Conservation (phyloP, 2,329 filamentous ascomycete genomes). For the Fonsecaea monophora region DNA sequence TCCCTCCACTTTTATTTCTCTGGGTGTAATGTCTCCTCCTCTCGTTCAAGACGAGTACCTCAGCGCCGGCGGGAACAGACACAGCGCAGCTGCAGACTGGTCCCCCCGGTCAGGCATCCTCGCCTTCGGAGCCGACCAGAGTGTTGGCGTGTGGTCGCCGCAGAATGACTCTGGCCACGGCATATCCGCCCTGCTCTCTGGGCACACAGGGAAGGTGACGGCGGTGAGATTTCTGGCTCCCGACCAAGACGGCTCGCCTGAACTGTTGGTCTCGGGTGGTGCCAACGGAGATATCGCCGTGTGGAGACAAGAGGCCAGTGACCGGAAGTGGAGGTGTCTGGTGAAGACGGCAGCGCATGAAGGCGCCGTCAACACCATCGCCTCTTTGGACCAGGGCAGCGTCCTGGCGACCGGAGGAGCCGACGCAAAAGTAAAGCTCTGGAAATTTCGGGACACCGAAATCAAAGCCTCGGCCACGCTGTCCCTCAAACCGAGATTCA, state of each 20-base stretch:
- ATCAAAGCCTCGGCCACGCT: conserved; percentile 72
- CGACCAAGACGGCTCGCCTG: conserved; percentile 50
- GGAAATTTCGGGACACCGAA: conserved; percentile 63
- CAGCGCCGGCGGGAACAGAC: conserved; percentile 85
- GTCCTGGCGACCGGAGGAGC: conserved; percentile 67
- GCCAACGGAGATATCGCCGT: conserved; percentile 79
- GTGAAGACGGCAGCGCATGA: conserved; percentile 69
- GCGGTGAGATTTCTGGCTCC: conserved; percentile 73
- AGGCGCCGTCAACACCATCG: conserved; percentile 73
- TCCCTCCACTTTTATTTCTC: not conserved
- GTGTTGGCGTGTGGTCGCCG: conserved; percentile 84
- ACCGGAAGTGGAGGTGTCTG: conserved; percentile 49
- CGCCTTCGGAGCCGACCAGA: conserved; percentile 87
- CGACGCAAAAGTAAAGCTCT: conserved; percentile 69
- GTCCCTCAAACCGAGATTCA: conserved; percentile 75
- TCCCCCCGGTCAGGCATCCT: conserved; percentile 70
- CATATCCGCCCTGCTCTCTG: conserved; percentile 70
- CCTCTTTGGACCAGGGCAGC: conserved; percentile 52
- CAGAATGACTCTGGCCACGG: conserved; percentile 59
- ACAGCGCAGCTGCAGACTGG: conserved; percentile 92
- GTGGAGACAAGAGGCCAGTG: conserved; percentile 53
- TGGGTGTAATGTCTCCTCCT: conserved; percentile 1
- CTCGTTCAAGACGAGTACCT: conserved; percentile 57
- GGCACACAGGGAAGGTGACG: conserved; percentile 81
- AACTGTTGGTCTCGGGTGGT: conserved; percentile 76